Evolutionary conservation across 78 protist genomes (phyloP).

Genomic region (Paratrimastix pyriformis): DNA sequence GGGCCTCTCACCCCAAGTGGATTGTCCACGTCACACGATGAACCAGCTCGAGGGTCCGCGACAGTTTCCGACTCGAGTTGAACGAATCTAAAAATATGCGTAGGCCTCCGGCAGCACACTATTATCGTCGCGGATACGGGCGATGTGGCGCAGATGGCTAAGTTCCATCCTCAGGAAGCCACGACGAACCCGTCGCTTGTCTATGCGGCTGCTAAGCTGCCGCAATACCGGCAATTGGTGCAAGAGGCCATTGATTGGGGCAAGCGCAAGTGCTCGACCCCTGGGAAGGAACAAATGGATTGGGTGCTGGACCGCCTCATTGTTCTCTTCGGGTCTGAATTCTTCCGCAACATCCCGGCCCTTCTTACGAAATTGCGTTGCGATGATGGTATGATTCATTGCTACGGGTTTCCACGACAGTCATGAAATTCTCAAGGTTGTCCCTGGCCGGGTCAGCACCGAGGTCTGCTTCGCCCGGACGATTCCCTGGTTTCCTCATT

Average conservation of each 20-base stretch:
- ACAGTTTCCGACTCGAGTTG: too few relatives aligned
- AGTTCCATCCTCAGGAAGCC: constrained; percentile 18
- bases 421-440: constrained; percentile 14
- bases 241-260: constrained; percentile 10
- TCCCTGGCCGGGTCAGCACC: constrained; percentile 16
- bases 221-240: background rate
- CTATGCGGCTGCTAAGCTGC: background rate
- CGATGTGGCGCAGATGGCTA: background rate
- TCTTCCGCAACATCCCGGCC: background rate
- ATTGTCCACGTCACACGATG: too few relatives aligned
- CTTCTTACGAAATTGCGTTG: background rate
- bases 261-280: background rate
- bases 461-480: too few relatives aligned
- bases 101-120: background rate
- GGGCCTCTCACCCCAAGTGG: too few relatives aligned
- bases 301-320: constrained; percentile 13
- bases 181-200: constrained; percentile 19
- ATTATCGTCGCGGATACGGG: constrained; percentile 26
- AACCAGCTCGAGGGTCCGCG: too few relatives aligned
- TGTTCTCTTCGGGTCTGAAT: constrained; percentile 6
- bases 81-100: background rate
- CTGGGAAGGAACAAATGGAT: background rate
- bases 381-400: too few relatives aligned
- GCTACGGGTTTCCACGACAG: too few relatives aligned
- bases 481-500: too few relatives aligned